Conservation (phyloP, 352 stramenopile species). For the Phytophthora europaea region DNA sequence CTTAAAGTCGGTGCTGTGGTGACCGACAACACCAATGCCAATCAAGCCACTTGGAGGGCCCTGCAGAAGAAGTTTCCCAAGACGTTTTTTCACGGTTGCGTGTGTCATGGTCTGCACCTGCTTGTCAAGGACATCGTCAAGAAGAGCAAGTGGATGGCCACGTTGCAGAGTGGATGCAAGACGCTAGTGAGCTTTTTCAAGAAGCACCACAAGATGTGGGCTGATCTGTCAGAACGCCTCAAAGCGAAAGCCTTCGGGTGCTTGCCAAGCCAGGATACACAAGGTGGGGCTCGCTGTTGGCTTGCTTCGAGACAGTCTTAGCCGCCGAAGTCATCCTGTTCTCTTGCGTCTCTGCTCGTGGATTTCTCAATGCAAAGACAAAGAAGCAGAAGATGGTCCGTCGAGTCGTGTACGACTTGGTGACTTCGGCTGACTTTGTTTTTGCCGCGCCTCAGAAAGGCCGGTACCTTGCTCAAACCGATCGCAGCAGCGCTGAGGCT, state of each 20-base stretch:
- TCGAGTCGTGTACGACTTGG: not conserved
- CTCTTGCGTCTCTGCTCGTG: not conserved
- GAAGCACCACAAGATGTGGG: conserved; percentile 1
- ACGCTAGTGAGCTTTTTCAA: not conserved
- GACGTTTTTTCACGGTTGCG: not conserved
- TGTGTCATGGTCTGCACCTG: not conserved
- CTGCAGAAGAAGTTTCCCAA: conserved; percentile 4
- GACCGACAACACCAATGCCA: not conserved
- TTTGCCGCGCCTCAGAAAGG: not conserved
- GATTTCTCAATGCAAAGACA: not conserved
- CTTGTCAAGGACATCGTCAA: not conserved
- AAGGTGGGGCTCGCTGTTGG: not conserved
- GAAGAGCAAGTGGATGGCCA: not conserved
- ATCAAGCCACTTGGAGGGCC: not conserved
- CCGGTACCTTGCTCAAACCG: not conserved
- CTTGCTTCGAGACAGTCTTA: not conserved
- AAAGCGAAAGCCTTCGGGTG: not conserved
- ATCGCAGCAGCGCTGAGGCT: not conserved
- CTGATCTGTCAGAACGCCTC: not conserved
- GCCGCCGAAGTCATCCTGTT: not conserved
- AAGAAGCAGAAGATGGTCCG: not conserved
- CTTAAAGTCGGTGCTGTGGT: not conserved
- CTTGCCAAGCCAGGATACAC: not conserved
- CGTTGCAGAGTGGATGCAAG: not conserved
- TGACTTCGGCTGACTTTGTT: not conserved